Evolutionary conservation across 1,284 basidiomycete species (phyloP).

Genomic region (Lignosus rhinocerotis): DNA sequence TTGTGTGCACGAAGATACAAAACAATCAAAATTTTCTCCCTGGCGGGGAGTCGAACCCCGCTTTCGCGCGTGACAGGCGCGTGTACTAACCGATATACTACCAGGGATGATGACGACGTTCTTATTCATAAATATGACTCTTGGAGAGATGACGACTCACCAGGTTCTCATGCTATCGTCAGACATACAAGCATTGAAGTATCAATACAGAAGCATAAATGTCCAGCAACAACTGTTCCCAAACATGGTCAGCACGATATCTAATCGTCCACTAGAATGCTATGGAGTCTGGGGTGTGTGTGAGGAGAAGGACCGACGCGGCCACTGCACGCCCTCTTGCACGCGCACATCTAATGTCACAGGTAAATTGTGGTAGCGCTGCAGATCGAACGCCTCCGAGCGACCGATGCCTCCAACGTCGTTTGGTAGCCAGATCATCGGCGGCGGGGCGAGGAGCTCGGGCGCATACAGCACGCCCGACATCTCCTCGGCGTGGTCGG

Average conservation of each 20-base stretch:
- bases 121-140: too few species aligned
- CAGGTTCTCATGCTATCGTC: background rate
- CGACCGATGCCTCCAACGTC: slow-evolving; percentile 70
- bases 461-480: slow-evolving; percentile 78
- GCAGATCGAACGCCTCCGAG: slow-evolving; percentile 69
- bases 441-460: slow-evolving; percentile 71
- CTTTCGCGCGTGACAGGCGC: slow-evolving; percentile 37
- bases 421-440: slow-evolving; percentile 80
- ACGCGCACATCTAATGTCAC: slow-evolving; percentile 66
- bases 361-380: slow-evolving; percentile 66
- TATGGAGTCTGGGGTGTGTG: slow-evolving; percentile 7
- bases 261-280: background rate
- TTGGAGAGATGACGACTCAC: too few species aligned
- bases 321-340: slow-evolving; percentile 42
- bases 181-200: background rate
- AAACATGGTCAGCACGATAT: background rate
- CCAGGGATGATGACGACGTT: slow-evolving; percentile 1
- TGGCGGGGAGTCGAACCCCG: slow-evolving; percentile 47
- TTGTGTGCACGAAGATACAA: background rate
- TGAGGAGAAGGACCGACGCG: slow-evolving; percentile 8
- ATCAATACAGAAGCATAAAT: background rate
- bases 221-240: background rate
- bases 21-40: slow-evolving; percentile 25
- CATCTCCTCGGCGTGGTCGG: slow-evolving; percentile 75
- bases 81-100: slow-evolving; percentile 16